Conservation (phyloP, 257 asterid species). For the Rehmannia glutinosa region DNA sequence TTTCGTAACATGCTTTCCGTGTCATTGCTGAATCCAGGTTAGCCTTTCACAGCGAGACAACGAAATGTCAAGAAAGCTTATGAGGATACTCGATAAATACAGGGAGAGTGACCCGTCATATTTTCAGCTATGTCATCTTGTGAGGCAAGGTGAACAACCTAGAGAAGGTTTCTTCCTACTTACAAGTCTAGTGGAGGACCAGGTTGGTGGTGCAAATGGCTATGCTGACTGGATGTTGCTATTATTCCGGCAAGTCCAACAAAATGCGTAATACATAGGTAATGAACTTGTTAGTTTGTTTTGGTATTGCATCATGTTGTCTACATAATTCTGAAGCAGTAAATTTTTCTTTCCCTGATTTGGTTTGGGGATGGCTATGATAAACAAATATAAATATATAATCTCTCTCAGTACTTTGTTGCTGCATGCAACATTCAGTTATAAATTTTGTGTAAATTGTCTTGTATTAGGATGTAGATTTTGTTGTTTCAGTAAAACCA, state of each 20-base stretch:
- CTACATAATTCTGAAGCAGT: background rate
- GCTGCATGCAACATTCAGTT: background rate
- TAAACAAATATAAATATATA: conserved; percentile 1
- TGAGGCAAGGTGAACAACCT: conserved; percentile 88
- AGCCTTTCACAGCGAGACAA: conserved; percentile 48
- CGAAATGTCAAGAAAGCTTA: conserved; percentile 58
- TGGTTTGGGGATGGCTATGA: conserved; percentile 1
- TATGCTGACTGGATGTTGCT: conserved; percentile 80
- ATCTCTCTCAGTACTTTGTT: background rate
- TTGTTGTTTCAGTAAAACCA: background rate
- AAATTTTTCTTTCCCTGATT: background rate
- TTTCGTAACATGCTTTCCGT: conserved; percentile 16
- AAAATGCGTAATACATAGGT: conserved; percentile 59
- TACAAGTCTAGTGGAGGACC: conserved; percentile 68
- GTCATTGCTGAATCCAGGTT: conserved; percentile 40
- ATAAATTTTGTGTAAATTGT: background rate
- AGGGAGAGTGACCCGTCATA: conserved; percentile 60
- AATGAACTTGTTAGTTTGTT: background rate
- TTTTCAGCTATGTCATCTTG: conserved; percentile 59
- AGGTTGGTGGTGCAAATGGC: conserved; percentile 53
- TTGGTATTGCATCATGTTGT: background rate
- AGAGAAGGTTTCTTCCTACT: conserved; percentile 62
- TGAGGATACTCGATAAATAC: conserved; percentile 41
- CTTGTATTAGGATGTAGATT: background rate
- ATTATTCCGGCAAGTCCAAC: conserved; percentile 66